Evolutionary conservation across 169 alveolate genomes (phyloP), one percentile per base, ranked within the genome.

Genomic region (Plasmodium fragile): DNA sequence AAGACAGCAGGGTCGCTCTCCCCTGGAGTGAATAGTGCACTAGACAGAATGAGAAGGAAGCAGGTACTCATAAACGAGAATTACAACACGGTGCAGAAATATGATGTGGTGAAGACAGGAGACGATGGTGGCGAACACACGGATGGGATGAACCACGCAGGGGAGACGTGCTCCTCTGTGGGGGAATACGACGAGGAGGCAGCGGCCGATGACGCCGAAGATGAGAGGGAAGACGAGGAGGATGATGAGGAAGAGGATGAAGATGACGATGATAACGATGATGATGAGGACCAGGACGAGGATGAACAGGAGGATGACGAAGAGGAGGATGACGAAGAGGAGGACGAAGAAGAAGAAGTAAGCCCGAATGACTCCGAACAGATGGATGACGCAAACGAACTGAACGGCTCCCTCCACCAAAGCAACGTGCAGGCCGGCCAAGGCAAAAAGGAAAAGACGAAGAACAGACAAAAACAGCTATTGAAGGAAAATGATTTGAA

Each of bases 61-160:
- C 80, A 78, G 41, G 94, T 89, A 3, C 49, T 78, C 28, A 89
- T 89, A 71, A 89, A 89, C 43, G 94, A 89, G 0, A 89, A 41
- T 25, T 78, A 22, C 49, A 89, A 89, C 77, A 89, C 79, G 11
- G 65, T 78, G 59, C 79, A 78, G 25, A 77, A 77, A 22, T 77
- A 43, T 36, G 82, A 78, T 10, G 10, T 18, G 32, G 70, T 36
- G 36, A 45, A 52, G 78, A n/a, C 16, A 16, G 41, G 3, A 5
- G 39, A 36, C n/a, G 92, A 18, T 18, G 82, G 25, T 0, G 75
- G 36, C 18, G 75, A 65, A 25, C 30, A 73, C 28, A 34, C 36
- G 22, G 53, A 73, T 16, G 34, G 83, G 13, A 28, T 34, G n/a
- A 69, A 65, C 28, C 32, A 8, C 39, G 77, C 41, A 5, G 55